Evolutionary conservation across 495 filamentous ascomycete species (phyloP).

Genomic region (Monascus purpureus): DNA sequence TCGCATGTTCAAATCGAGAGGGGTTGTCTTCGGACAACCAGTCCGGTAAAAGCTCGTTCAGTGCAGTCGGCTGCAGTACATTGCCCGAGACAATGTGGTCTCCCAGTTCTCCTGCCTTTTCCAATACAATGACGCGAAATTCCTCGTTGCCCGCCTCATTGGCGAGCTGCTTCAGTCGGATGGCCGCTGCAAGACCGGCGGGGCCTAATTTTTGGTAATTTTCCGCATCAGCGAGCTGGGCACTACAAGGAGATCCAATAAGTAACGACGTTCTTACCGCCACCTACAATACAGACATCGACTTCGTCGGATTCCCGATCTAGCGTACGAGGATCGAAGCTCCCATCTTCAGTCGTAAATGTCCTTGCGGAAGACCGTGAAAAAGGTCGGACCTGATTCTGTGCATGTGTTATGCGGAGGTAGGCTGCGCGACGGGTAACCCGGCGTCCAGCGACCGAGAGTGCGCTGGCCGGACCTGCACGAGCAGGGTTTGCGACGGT

Average conservation of each 20-base stretch:
- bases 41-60: constrained; percentile 85
- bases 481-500: constrained; percentile 11
- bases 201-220: constrained; percentile 41
- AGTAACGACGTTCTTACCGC: constrained; percentile 37
- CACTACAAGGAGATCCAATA: neutral
- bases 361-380: constrained; percentile 32
- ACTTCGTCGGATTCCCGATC: constrained; percentile 87
- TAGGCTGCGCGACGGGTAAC: constrained; percentile 10
- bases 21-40: constrained; percentile 84
- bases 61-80: constrained; percentile 77
- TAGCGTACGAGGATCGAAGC: constrained; percentile 56
- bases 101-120: constrained; percentile 91
- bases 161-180: constrained; percentile 88
- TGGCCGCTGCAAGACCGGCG: constrained; percentile 82
- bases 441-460: constrained; percentile 10
- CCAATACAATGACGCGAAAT: constrained; percentile 80
- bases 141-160: constrained; percentile 94
- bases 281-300: constrained; percentile 93
- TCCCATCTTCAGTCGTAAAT: constrained; percentile 43
- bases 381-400: constrained; percentile 27
- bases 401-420: constrained; percentile 7
- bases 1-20: constrained; percentile 68
- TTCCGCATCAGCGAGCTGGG: constrained; percentile 7
- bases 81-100: constrained; percentile 94
- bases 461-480: constrained; percentile 8